Evolutionary conservation across 2,329 filamentous ascomycete species (phyloP), one percentile per base, ranked within the genome.

Genomic region (Coniella lustricola): DNA sequence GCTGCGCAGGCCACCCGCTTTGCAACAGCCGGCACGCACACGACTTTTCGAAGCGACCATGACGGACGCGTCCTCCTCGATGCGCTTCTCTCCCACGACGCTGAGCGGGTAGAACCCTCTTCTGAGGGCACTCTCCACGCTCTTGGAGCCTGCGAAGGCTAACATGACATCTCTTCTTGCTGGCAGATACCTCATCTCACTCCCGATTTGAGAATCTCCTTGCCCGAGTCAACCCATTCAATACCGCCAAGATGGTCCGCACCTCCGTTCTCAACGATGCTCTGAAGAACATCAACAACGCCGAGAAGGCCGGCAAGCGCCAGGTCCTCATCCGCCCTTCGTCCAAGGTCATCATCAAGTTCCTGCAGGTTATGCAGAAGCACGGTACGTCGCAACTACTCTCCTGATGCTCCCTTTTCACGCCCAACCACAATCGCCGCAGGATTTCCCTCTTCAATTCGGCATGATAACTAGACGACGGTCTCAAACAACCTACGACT

Each of bases 401-500:
- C 36, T 17, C 9, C 14, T 46, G 29, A 34, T 16, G 45, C 17
- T 13, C 9, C 44, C 44, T 25, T n/a, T 9, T 50, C 41, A 39
- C 29, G 13, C 40, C 48, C 50, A n/a, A 37, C 53, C 54, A 41
- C 18, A 42, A 17, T 38, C 18, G 25, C 55, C 51, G 42, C 53
- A 54, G 48, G 21, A 22, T 20, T 25, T 21, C 20, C 46, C 31
- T 40, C 49, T 55, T 59, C 59, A 62, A 65, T 84, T 93, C 93
- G 91, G 90, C 85, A 86, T 96, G 89, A 97, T 97, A 97, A 97
- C 93, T 98, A 95, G 91, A 88, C 85, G 84, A 89, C 82, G 82
- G 84, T 91, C 84, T 85, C 82, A 81, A 80, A 70, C 59, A 60
- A 60, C 70, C 76, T 72, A 96, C 90, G 87, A 85, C 84, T 79